phyloP scores from a whole-genome alignment of 2,329 filamentous ascomycete species.

The Calonectria hongkongensis region DNA sequence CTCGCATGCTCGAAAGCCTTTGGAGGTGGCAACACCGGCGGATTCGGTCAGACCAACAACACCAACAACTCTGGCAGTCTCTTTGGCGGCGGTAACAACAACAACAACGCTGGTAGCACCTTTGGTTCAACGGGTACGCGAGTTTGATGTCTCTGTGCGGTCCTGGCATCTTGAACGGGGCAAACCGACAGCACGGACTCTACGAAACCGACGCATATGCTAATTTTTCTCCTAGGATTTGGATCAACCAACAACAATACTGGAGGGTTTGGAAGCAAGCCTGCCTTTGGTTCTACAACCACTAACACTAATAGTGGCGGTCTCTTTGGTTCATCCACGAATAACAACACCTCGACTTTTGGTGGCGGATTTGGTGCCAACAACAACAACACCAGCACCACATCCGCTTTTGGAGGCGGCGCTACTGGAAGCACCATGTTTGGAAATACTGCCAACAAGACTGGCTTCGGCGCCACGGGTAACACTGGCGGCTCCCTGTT shows the following conservation, averaged over 20 bases:
- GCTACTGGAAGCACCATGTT: conserved; percentile 71
- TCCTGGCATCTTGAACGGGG: conserved; percentile 46
- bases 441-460: conserved; percentile 67
- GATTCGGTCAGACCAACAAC: conserved; percentile 66
- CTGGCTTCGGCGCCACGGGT: conserved; percentile 68
- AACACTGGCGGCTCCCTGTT: conserved; percentile 68
- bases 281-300: conserved; percentile 72
- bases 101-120: conserved; percentile 56
- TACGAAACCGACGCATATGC: conserved; percentile 41
- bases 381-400: conserved; percentile 58
- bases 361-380: conserved; percentile 65
- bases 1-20: conserved; percentile 58
- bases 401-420: conserved; percentile 64
- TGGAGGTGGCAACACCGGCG: conserved; percentile 58
- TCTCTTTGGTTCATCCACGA: conserved; percentile 67
- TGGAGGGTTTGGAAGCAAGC: conserved; percentile 66
- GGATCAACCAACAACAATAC: conserved; percentile 60
- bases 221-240: conserved; percentile 58
- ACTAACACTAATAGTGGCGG: conserved; percentile 63
- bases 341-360: conserved; percentile 62
- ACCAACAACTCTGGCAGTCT: conserved; percentile 60
- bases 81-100: conserved; percentile 66
- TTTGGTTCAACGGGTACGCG: conserved; percentile 62
- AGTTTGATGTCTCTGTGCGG: conserved; percentile 39
- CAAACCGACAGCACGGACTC: conserved; percentile 37